Conservation (phyloP, 2,329 filamentous ascomycete genomes). For the Ascochyta rabiei region DNA sequence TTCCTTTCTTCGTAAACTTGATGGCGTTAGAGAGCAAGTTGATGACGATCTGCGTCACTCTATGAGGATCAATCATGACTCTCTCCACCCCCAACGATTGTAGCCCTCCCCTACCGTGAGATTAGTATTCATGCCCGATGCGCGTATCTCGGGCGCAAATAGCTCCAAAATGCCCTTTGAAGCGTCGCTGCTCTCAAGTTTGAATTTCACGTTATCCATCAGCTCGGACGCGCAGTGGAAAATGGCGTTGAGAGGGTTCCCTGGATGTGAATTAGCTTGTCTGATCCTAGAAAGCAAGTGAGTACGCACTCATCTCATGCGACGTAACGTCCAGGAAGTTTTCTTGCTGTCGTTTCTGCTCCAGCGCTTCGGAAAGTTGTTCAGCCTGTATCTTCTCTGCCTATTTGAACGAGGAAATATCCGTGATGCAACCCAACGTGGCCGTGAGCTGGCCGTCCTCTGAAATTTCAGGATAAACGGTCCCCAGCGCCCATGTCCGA, state of each 20-base stretch:
- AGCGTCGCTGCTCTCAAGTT: conserved; percentile 48
- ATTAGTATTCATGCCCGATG: conserved; percentile 64
- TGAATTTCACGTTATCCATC: conserved; percentile 68
- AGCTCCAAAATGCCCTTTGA: conserved; percentile 37
- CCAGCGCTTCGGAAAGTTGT: conserved; percentile 77
- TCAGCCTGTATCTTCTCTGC: conserved; percentile 78
- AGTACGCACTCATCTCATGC: conserved; percentile 67
- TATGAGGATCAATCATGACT: conserved; percentile 59
- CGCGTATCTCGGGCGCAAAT: conserved; percentile 13
- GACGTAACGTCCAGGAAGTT: conserved; percentile 79
- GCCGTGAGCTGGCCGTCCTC: conserved; percentile 68
- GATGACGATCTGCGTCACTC: conserved; percentile 34
- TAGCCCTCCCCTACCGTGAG: conserved; percentile 57
- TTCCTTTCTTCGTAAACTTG: conserved; percentile 36
- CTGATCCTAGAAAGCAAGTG: fast-evolving
- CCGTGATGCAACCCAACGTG: conserved; percentile 79
- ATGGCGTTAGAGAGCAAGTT: conserved; percentile 43
- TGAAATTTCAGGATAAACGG: conserved; percentile 72
- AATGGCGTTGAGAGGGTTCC: conserved; percentile 73
- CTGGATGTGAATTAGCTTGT: background rate
- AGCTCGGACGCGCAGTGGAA: conserved; percentile 67
- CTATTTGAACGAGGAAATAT: conserved; percentile 86
- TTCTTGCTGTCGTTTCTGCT: conserved; percentile 78
- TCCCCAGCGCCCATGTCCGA: conserved; percentile 78
- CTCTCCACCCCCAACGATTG: conserved; percentile 53